These are phyloP conservation scores for Colletotrichum sp. DNA, from an alignment of 2,329 filamentous ascomycete genomes.

Conservation along the genomic window DNA sequence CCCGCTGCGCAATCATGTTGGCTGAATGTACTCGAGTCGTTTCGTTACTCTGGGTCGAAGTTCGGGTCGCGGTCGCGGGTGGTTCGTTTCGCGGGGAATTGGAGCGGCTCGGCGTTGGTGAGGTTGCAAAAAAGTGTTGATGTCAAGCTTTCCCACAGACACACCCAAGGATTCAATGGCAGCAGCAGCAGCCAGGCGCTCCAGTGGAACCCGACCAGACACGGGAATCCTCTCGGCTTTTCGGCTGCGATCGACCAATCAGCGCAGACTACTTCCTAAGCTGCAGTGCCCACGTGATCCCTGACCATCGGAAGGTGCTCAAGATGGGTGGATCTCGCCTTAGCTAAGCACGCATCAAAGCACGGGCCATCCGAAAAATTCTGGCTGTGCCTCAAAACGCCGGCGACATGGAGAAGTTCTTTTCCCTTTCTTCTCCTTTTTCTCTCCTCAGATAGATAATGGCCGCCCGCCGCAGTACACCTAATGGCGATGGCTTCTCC, in stretches of 20 bases:
- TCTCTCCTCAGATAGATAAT: conserved; percentile 20
- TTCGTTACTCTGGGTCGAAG: neutral
- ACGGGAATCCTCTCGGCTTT: conserved; percentile 39
- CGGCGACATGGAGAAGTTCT: neutral
- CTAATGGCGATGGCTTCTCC: conserved; percentile 8
- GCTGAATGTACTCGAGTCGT: neutral
- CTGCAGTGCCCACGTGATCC: conserved; percentile 16
- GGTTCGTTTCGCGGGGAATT: conserved; percentile 12
- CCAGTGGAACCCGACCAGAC: neutral
- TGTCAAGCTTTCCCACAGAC: conserved; percentile 11
- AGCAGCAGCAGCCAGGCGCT: neutral
- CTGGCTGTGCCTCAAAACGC: conserved; percentile 4
- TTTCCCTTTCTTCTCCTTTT: neutral
- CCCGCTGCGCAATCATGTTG: conserved; percentile 61
- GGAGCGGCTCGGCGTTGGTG: conserved; percentile 7
- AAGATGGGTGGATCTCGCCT: neutral
- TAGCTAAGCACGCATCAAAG: neutral
- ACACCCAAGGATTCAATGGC: neutral
- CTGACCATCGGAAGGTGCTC: neutral
- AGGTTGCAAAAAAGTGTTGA: conserved; percentile 13
- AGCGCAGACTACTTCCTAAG: conserved; percentile 40
- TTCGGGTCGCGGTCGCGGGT: neutral
- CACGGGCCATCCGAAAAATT: conserved; percentile 18
- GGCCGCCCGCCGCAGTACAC: conserved; percentile 22
- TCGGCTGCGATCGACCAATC: conserved; percentile 50